Evolutionary conservation across 345 rosid species (phyloP).

Genomic region (Aethionema arabicum): DNA sequence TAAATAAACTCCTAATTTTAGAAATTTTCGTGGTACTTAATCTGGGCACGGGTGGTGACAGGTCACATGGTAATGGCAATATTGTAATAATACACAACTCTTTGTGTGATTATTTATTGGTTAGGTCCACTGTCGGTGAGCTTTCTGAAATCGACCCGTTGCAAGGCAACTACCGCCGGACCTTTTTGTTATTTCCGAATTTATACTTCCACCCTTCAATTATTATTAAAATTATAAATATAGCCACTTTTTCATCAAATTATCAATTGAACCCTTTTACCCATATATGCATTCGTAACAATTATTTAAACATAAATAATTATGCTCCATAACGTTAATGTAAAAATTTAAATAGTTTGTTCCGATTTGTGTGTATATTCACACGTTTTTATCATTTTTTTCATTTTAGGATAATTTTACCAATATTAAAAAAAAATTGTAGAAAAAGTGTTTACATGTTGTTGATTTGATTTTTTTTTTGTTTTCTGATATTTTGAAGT

Average conservation of each 20-base stretch:
- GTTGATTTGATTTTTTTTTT: too few relatives aligned
- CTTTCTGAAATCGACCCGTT: constrained; percentile 31
- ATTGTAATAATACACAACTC: not conserved
- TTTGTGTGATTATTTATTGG: constrained; percentile 1
- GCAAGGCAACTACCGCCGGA: constrained; percentile 34
- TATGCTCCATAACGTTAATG: too few relatives aligned
- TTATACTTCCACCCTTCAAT: constrained; percentile 15
- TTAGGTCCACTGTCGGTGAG: constrained; percentile 37
- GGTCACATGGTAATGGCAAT: constrained; percentile 24
- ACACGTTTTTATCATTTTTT: too few relatives aligned
- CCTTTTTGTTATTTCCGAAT: constrained; percentile 21
- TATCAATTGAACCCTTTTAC: not conserved
- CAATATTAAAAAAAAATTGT: too few relatives aligned
- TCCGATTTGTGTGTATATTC: too few relatives aligned
- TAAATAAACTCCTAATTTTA: constrained; percentile 13
- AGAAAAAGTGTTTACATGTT: too few relatives aligned
- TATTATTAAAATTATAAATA: not conserved
- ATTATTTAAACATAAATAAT: too few relatives aligned
- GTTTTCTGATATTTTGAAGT: not conserved
- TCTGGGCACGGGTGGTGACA: constrained; percentile 28
- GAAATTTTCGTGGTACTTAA: constrained; percentile 39
- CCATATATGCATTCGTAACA: too few relatives aligned
- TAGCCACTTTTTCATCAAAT: not conserved
- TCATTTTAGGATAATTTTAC: too few relatives aligned
- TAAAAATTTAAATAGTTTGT: too few relatives aligned